Base-by-base conservation (phyloP, 805 yeast genomes). In the Ogataea nonfermentans region DNA sequence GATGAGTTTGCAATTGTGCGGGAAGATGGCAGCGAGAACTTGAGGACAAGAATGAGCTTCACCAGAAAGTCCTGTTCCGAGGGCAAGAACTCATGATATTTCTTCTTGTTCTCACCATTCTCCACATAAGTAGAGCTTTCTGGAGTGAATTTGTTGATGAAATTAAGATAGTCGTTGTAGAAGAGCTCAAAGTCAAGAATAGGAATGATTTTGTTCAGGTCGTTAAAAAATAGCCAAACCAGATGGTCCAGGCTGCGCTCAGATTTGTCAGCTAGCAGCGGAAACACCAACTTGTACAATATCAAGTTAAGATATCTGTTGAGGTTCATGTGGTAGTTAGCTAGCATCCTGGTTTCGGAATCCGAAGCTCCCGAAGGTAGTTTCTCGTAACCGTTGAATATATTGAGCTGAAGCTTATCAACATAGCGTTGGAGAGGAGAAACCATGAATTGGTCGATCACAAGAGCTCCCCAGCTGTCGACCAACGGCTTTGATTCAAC, bases 141-240 rank as follows among this genome's bases (percentile, higher is more conserved):
- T 6, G 54, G 25, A 2, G 66, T 58, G 42, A 54, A 62, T 34
- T 58, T 65, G 51, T 68, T 68, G 50, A 67, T 66, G 32, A 76
- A 65, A 33, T 73, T 74, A 49, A 76, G 68, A 24, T 76, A 76
- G 35, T 70, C 68, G 48, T 69, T 70, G 70, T 75, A 76, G 46
- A 76, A 76, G 25, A 66, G 59, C 32, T 70, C 73, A 47, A 72
- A 75, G 48, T 76, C 81, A 45, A 76, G 67, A 7, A 76, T 70
- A 4, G 81, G 81, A 17, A 76, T 67, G 43, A 76, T 66, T 15
- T 71, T 68, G 57, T 76, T 76, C 53, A 72, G 73, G 53, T 74
- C 71, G 43, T 74, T 61, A 50, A 76, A 76, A 52, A 65, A 76
- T 28, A 73, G 67, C 50, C 64, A 61, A 15, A 76, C 66, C 38